A percentile compares a stretch with the other conserved stretches of the same genome.
These are phyloP conservation scores for Lagerstroemia fauriei DNA, from an alignment of 441 rosid species.

Conservation along the genomic window DNA sequence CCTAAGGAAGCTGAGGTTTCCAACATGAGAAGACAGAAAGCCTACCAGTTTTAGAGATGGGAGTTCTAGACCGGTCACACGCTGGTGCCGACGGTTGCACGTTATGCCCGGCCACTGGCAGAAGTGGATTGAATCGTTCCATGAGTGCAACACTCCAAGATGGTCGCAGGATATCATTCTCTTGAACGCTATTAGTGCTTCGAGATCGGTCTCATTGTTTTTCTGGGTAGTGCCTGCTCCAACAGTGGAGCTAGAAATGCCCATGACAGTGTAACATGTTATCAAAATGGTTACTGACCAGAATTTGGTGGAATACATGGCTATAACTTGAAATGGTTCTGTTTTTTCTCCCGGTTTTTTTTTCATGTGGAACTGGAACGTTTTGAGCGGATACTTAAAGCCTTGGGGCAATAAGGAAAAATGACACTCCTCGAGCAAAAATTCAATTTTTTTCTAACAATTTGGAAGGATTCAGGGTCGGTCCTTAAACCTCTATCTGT, in stretches of 20 bases:
- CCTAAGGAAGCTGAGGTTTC: conserved; percentile 25
- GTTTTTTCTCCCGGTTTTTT: background rate
- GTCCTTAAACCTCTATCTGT: too few relatives aligned
- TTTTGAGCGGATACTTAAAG: too few relatives aligned
- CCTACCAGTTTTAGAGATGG: conserved; percentile 7
- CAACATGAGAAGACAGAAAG: conserved; percentile 21
- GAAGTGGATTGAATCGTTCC: background rate
- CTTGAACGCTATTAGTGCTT: background rate
- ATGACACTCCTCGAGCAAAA: too few relatives aligned
- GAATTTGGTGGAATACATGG: background rate
- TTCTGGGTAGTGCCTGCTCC: background rate
- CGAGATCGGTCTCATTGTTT: background rate
- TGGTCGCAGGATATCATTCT: background rate
- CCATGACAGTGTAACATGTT: background rate
- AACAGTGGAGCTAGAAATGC: background rate
- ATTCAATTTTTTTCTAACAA: too few relatives aligned
- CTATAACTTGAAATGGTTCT: background rate
- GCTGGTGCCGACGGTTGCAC: background rate
- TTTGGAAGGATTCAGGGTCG: too few relatives aligned
- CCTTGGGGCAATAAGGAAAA: too few relatives aligned
- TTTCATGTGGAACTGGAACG: too few relatives aligned
- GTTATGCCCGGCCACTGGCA: background rate
- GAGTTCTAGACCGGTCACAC: conserved; percentile 6
- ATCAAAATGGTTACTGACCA: background rate
- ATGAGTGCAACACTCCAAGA: background rate